A percentile compares a stretch with the other conserved stretches of the same genome.
Evolutionary conservation across 2,329 filamentous ascomycete species (phyloP).

Genomic region (Xylaria sp.): DNA sequence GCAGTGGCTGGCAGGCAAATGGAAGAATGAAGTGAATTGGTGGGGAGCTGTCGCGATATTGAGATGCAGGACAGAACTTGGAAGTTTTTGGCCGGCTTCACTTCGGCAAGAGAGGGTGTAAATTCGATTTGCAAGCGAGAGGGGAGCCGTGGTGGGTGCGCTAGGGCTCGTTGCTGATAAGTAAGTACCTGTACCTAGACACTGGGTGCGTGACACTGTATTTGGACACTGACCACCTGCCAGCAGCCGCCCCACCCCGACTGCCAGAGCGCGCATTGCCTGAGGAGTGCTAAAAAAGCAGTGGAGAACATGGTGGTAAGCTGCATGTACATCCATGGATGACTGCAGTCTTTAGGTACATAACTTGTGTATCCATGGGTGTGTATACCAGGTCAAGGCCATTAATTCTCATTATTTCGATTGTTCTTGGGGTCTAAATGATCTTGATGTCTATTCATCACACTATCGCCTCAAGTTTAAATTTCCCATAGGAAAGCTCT

Average conservation of each 20-base stretch:
- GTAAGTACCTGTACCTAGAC: not conserved
- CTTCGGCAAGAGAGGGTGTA: constrained; percentile 30
- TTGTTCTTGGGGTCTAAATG: too few relatives aligned
- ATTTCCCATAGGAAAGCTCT: too few relatives aligned
- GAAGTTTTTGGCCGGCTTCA: constrained; percentile 41
- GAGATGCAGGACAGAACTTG: constrained; percentile 30
- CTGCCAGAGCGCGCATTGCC: too few relatives aligned
- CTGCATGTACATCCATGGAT: too few relatives aligned
- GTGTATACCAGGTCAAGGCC: too few relatives aligned
- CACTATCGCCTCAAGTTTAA: too few relatives aligned
- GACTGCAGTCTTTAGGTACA: too few relatives aligned
- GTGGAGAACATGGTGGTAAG: too few relatives aligned
- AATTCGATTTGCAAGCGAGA: constrained; percentile 29
- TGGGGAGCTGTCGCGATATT: constrained; percentile 42
- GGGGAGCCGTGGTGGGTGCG: constrained; percentile 30
- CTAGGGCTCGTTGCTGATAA: constrained; percentile 27
- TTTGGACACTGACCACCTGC: not conserved
- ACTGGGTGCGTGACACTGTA: not conserved
- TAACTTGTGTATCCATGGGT: too few relatives aligned
- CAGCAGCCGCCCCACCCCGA: not conserved
- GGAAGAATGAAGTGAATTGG: constrained; percentile 35
- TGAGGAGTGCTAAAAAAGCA: too few relatives aligned
- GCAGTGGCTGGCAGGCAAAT: constrained; percentile 30
- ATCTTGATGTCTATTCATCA: too few relatives aligned
- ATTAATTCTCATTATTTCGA: too few relatives aligned